Evolutionary conservation across 1,139 yeast genomes (phyloP).

Genomic region (Suhomyces maxii): DNA sequence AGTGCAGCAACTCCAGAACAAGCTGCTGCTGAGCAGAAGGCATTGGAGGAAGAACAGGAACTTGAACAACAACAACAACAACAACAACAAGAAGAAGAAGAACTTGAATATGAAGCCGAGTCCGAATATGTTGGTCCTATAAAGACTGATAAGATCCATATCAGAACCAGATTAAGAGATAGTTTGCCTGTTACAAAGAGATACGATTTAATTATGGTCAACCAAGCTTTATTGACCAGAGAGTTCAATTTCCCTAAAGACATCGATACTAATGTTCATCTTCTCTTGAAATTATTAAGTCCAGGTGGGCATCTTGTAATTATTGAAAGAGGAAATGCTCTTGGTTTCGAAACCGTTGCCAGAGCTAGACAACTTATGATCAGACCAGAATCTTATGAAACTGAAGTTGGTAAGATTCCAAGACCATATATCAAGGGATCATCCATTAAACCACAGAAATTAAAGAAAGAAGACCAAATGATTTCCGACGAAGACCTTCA

Average conservation of each 20-base stretch:
- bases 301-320: constrained; percentile 80
- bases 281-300: constrained; percentile 57
- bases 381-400: constrained; percentile 68
- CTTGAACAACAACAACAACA: constrained; percentile 2
- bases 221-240: constrained; percentile 70
- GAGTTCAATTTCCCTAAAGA: constrained; percentile 65
- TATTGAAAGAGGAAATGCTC: constrained; percentile 85
- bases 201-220: constrained; percentile 84
- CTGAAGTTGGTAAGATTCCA: constrained; percentile 65
- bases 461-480: constrained; percentile 38
- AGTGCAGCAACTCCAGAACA: constrained; percentile 17
- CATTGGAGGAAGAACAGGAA: constrained; percentile 16
- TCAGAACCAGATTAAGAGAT: constrained; percentile 54
- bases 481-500: constrained; percentile 35
- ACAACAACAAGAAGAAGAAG: constrained; percentile 1
- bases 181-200: constrained; percentile 47
- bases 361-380: constrained; percentile 87
- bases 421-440: constrained; percentile 66
- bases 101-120: constrained; percentile 18
- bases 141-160: constrained; percentile 53
- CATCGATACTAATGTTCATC: constrained; percentile 68
- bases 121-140: constrained; percentile 55
- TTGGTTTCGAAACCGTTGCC: constrained; percentile 86
- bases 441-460: constrained; percentile 39
- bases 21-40: constrained; percentile 8